Evolutionary conservation across 495 filamentous ascomycete species (phyloP).

Genomic region (Cercophora scortea): DNA sequence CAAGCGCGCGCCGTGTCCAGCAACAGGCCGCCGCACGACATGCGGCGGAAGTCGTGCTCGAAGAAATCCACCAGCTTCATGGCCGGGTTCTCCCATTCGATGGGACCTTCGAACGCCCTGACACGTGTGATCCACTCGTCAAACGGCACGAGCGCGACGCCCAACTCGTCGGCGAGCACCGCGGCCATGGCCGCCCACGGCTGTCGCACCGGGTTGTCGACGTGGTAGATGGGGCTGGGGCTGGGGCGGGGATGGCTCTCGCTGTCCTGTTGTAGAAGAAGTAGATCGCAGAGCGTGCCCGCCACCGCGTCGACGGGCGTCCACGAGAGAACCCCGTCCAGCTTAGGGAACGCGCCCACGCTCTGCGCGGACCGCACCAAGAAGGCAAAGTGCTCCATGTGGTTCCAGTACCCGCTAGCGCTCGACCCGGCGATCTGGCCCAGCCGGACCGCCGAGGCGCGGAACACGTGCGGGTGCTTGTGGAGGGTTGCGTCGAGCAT

Average conservation of each 20-base stretch:
- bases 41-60: slow-evolving; percentile 40
- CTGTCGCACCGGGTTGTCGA: slow-evolving; percentile 47
- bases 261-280: slow-evolving; percentile 10
- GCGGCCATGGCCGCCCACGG: slow-evolving; percentile 36
- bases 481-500: slow-evolving; percentile 43
- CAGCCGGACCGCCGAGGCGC: slow-evolving; percentile 34
- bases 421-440: slow-evolving; percentile 46
- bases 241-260: slow-evolving; percentile 15
- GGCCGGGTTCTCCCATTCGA: slow-evolving; percentile 40
- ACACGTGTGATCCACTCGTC: slow-evolving; percentile 41
- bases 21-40: slow-evolving; percentile 46
- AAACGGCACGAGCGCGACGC: slow-evolving; percentile 36
- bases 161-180: slow-evolving; percentile 34
- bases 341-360: slow-evolving; percentile 33
- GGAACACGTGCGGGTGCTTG: slow-evolving; percentile 32
- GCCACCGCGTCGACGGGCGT: slow-evolving; percentile 41
- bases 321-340: slow-evolving; percentile 39
- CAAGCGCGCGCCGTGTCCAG: slow-evolving; percentile 29
- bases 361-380: slow-evolving; percentile 46
- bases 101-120: slow-evolving; percentile 9
- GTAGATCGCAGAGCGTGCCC: slow-evolving; percentile 27
- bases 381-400: slow-evolving; percentile 39
- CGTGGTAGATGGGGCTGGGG: slow-evolving; percentile 42
- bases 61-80: slow-evolving; percentile 37
- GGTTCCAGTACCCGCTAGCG: slow-evolving; percentile 45